Evolutionary conservation across 148 eudicot genomes (phyloP).

Genomic region (Heliosperma pusillum): DNA sequence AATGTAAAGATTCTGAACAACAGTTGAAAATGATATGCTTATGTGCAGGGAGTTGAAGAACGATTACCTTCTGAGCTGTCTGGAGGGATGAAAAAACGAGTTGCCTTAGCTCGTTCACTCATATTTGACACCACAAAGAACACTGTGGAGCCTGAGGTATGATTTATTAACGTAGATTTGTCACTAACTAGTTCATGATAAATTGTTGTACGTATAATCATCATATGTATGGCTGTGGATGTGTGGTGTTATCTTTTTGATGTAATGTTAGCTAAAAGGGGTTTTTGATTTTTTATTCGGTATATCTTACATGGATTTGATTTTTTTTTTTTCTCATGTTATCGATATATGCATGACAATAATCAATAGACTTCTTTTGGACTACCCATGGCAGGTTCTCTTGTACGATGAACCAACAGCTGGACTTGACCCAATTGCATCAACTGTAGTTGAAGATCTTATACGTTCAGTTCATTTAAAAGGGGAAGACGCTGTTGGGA

Average conservation of each 20-base stretch:
- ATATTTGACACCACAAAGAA: conserved; percentile 77
- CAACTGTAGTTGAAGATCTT: conserved; percentile 97
- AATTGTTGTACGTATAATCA: not conserved
- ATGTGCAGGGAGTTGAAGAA: conserved; percentile 76
- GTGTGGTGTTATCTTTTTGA: no score
- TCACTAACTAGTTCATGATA: not conserved
- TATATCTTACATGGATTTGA: no score
- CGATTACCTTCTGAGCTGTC: conserved; percentile 89
- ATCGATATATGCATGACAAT: not conserved
- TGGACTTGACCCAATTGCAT: conserved; percentile 98
- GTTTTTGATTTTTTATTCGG: no score
- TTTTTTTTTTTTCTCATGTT: not conserved
- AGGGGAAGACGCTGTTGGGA: conserved; percentile 71
- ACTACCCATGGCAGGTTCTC: conserved; percentile 51
- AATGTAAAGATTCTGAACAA: not conserved
- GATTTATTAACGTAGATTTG: conserved; percentile 1
- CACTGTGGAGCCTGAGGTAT: conserved; percentile 80
- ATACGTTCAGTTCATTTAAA: conserved; percentile 86
- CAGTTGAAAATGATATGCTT: conserved; percentile 13
- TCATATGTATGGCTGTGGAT: no score
- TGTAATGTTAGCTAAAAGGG: no score
- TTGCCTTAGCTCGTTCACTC: conserved; percentile 86
- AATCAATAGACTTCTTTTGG: no score
- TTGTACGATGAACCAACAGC: conserved; percentile 97
- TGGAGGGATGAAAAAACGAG: conserved; percentile 97